A percentile compares a stretch with the other conserved stretches of the same genome.
Evolutionary conservation across 345 rosid genomes (phyloP).

Genomic region (Sonneratia alba): DNA sequence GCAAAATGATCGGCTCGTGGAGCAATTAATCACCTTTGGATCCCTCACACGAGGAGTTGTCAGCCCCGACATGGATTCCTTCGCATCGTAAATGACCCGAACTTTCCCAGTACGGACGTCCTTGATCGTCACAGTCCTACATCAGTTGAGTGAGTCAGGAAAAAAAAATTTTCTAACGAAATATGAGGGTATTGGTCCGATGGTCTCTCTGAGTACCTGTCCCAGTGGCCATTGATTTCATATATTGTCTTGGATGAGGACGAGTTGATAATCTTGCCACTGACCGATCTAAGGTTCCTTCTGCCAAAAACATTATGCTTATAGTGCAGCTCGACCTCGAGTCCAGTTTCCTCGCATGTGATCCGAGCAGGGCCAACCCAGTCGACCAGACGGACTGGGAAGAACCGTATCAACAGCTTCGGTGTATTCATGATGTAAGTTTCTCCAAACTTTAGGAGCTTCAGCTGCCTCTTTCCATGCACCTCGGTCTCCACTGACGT

Average conservation of each 20-base stretch:
- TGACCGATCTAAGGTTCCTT: slow-evolving; percentile 34
- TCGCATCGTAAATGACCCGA: slow-evolving; percentile 49
- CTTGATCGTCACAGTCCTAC: slow-evolving; percentile 54
- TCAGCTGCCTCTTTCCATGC: slow-evolving; percentile 50
- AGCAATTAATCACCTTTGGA: slow-evolving; percentile 31
- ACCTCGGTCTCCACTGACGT: slow-evolving; percentile 59
- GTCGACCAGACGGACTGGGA: slow-evolving; percentile 50
- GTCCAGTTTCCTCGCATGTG: slow-evolving; percentile 48
- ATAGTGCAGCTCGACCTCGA: slow-evolving; percentile 52
- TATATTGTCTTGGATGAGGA: slow-evolving; percentile 31
- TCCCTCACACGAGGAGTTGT: slow-evolving; percentile 52
- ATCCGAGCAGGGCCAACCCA: slow-evolving; percentile 59
- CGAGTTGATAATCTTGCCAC: slow-evolving; percentile 48
- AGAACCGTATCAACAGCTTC: slow-evolving; percentile 42
- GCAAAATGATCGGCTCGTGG: not conserved
- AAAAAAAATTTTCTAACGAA: not conserved
- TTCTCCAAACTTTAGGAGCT: slow-evolving; percentile 43
- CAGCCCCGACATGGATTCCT: slow-evolving; percentile 38
- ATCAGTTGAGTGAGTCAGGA: not conserved
- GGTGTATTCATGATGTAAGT: slow-evolving; percentile 83
- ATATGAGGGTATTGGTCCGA: too few relatives aligned
- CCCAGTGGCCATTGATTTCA: slow-evolving; percentile 68
- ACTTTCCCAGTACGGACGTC: slow-evolving; percentile 37
- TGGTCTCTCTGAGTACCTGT: slow-evolving; percentile 16
- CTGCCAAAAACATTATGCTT: slow-evolving; percentile 32